These are phyloP conservation scores for Chlamydomonas incerta DNA, from an alignment of 139 green algal genomes.

Conservation along the genomic window DNA sequence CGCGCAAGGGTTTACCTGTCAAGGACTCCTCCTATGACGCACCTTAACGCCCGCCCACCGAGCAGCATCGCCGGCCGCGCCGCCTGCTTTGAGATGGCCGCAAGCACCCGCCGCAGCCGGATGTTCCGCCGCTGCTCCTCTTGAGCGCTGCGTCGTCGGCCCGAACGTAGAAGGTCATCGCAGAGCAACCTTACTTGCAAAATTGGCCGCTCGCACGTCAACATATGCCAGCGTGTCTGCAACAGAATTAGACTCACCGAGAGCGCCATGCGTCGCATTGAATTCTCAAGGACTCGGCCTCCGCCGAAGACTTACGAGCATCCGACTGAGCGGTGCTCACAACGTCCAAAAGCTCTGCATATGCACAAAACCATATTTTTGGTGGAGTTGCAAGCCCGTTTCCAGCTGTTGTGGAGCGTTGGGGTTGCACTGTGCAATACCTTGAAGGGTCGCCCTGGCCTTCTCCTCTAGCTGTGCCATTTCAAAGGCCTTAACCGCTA, in stretches of 20 bases:
- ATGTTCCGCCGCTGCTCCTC: neutral
- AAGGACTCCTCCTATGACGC: neutral
- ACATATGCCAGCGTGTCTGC: neutral
- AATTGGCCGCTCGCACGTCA: neutral
- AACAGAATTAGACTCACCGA: neutral
- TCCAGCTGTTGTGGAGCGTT: too few relatives aligned
- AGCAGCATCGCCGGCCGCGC: neutral
- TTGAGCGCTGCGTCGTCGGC: neutral
- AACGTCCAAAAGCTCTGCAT: conserved; percentile 28
- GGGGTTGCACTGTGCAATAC: neutral
- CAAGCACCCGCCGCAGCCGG: conserved; percentile 9
- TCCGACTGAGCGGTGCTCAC: neutral
- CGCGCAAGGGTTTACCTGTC: too few relatives aligned
- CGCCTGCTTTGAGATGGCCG: neutral
- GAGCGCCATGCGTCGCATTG: conserved; percentile 20
- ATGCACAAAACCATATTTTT: too few relatives aligned
- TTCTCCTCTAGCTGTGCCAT: conserved; percentile 30
- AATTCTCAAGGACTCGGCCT: neutral
- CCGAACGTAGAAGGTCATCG: neutral
- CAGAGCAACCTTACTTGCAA: neutral
- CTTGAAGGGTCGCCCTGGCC: conserved; percentile 18
- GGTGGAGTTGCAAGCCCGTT: too few relatives aligned
- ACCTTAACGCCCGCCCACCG: neutral
- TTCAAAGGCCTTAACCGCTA: neutral
- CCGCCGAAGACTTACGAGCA: neutral